Evolutionary conservation across 345 rosid genomes (phyloP).

Genomic region (Trapa incisa): DNA sequence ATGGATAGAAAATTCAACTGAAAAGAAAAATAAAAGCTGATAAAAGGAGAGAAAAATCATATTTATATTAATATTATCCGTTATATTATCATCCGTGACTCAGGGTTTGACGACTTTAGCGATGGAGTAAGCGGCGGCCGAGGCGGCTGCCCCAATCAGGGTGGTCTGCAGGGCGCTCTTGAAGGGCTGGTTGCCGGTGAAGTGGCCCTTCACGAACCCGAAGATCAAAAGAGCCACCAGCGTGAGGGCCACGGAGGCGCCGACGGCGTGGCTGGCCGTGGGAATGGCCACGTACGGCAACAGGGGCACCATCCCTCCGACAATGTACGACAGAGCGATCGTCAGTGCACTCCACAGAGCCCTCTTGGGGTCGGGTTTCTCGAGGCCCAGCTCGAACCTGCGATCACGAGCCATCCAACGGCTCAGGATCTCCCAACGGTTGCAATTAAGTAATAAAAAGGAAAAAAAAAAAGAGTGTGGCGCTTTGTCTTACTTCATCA

Average conservation of each 20-base stretch:
- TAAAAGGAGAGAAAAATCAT: too few relatives aligned
- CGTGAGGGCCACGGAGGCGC: constrained; percentile 60
- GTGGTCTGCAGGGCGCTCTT: constrained; percentile 67
- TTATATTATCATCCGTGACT: background rate
- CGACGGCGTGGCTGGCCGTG: constrained; percentile 50
- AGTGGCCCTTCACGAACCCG: constrained; percentile 72
- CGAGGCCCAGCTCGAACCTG: constrained; percentile 88
- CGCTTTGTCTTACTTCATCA: constrained; percentile 56
- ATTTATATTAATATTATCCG: background rate
- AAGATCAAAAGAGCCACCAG: constrained; percentile 55
- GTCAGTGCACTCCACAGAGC: constrained; percentile 64
- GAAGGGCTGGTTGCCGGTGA: constrained; percentile 58
- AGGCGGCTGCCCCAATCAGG: constrained; percentile 70
- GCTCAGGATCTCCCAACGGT: too few relatives aligned
- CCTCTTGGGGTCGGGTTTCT: constrained; percentile 82
- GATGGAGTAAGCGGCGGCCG: constrained; percentile 76
- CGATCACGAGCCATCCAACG: background rate
- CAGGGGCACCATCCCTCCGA: constrained; percentile 76
- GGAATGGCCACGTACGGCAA: constrained; percentile 64
- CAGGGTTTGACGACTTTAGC: constrained; percentile 39
- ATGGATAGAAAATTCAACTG: too few relatives aligned
- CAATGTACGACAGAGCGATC: constrained; percentile 49
- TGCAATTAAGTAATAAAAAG: too few relatives aligned
- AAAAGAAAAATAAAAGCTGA: too few relatives aligned
- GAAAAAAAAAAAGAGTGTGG: too few relatives aligned